phyloP scores from a whole-genome alignment of 441 rosid genomes.

The Syzygium syzygioides region DNA sequence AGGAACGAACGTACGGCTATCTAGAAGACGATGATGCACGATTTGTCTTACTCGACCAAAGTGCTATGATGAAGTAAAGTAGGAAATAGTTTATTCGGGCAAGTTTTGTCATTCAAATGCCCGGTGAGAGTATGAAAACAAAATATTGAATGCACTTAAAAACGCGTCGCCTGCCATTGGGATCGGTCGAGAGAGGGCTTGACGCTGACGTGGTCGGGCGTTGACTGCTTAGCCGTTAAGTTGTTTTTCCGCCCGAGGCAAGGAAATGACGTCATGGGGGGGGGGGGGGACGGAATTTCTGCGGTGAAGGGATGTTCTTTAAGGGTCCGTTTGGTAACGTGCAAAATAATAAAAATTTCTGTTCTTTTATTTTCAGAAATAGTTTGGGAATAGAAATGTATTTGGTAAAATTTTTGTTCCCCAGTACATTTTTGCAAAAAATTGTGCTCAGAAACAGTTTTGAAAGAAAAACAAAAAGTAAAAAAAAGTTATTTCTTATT shows the following conservation, averaged over 20 bases:
- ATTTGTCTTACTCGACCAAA: not conserved
- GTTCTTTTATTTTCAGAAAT: no score
- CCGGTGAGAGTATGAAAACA: not conserved
- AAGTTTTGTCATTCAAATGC: fast-evolving
- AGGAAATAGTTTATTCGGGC: fast-evolving
- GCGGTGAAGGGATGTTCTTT: not conserved
- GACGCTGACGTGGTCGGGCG: no score
- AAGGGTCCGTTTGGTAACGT: no score
- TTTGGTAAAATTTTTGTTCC: no score
- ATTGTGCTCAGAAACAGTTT: no score
- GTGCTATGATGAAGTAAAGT: not conserved
- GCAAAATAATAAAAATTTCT: no score
- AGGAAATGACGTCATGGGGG: not conserved
- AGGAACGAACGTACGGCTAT: not conserved
- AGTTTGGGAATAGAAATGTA: no score
- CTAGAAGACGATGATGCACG: not conserved
- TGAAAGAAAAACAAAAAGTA: no score
- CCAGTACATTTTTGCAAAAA: no score
- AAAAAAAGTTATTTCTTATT: no score
- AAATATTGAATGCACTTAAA: not conserved
- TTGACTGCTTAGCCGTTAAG: not conserved
- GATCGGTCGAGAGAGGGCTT: no score
- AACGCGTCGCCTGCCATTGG: no score
- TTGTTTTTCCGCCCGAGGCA: not conserved
- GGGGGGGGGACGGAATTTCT: not conserved